These are phyloP conservation scores for Cryptococcus neoformans DNA, from an alignment of 1,284 basidiomycete species.

Conservation along the genomic window DNA sequence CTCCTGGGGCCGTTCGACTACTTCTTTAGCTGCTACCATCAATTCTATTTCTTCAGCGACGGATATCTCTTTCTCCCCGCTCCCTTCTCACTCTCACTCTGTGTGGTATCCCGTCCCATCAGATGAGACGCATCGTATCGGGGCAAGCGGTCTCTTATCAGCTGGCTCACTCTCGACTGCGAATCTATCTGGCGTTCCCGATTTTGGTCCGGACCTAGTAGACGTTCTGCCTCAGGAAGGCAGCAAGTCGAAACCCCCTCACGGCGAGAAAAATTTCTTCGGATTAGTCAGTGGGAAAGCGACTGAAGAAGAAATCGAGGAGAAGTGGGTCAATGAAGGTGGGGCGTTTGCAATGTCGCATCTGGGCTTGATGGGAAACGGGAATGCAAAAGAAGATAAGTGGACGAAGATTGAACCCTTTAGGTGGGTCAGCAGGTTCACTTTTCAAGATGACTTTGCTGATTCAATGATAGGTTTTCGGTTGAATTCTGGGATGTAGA, in stretches of 20 bases:
- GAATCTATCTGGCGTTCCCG: slow-evolving; percentile 28
- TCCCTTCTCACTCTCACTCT: slow-evolving; percentile 12
- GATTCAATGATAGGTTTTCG: slow-evolving; percentile 51
- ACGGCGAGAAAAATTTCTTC: slow-evolving; percentile 48
- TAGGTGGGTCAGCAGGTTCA: slow-evolving; percentile 41
- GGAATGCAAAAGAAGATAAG: slow-evolving; percentile 17
- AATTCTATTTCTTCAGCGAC: neutral
- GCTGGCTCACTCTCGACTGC: neutral
- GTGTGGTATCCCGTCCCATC: slow-evolving; percentile 67
- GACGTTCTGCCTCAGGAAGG: slow-evolving; percentile 49
- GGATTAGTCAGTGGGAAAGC: slow-evolving; percentile 40
- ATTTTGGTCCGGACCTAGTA: slow-evolving; percentile 37
- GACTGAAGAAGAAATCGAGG: slow-evolving; percentile 36
- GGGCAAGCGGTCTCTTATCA: slow-evolving; percentile 60
- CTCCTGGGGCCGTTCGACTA: neutral
- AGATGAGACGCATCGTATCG: slow-evolving; percentile 75
- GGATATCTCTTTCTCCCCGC: neutral
- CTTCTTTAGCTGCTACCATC: neutral
- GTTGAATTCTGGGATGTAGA: slow-evolving; percentile 91
- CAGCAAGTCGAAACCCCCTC: slow-evolving; percentile 28
- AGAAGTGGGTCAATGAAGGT: slow-evolving; percentile 20
- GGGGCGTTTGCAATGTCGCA: slow-evolving; percentile 10
- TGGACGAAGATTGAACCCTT: slow-evolving; percentile 59
- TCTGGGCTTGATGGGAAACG: slow-evolving; percentile 4
- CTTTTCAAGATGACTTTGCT: neutral